These are phyloP conservation scores for Penicillium parvum DNA, from an alignment of 495 filamentous ascomycete species.

Conservation along the genomic window DNA sequence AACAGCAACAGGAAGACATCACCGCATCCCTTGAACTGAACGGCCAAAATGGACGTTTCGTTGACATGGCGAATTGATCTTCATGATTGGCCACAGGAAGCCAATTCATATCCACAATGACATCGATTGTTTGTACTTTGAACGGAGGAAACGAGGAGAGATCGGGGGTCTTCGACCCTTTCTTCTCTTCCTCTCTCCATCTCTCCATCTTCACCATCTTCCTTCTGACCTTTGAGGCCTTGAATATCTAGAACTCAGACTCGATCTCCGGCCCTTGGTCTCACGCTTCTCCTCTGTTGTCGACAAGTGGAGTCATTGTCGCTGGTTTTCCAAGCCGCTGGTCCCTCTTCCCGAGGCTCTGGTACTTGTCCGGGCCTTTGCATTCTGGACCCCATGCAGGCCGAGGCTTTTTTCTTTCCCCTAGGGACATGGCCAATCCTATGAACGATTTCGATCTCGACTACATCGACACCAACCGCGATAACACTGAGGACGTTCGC, in stretches of 20 bases:
- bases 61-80: no score
- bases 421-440: conserved; percentile 13
- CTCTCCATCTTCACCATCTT: no score
- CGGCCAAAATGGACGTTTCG: no score
- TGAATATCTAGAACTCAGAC: background rate
- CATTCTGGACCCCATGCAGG: conserved; percentile 24
- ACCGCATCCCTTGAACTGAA: background rate
- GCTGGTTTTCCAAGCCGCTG: conserved; percentile 11
- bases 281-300: background rate
- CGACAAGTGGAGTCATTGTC: conserved; percentile 13
- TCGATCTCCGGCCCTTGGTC: background rate
- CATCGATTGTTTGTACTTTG: conserved; percentile 16
- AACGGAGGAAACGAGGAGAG: conserved; percentile 3
- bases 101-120: conserved; percentile 16
- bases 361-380: conserved; percentile 24
- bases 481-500: conserved; percentile 7
- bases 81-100: conserved; percentile 11
- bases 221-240: no score
- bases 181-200: conserved; percentile 2
- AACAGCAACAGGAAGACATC: no score
- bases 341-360: conserved; percentile 23
- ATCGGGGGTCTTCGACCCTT: background rate
- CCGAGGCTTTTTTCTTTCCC: conserved; percentile 12
- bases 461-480: conserved; percentile 1
- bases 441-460: conserved; percentile 14